phyloP scores from a whole-genome alignment of 1,139 yeast species.

The Yamadazyma spencermartinsiae region DNA sequence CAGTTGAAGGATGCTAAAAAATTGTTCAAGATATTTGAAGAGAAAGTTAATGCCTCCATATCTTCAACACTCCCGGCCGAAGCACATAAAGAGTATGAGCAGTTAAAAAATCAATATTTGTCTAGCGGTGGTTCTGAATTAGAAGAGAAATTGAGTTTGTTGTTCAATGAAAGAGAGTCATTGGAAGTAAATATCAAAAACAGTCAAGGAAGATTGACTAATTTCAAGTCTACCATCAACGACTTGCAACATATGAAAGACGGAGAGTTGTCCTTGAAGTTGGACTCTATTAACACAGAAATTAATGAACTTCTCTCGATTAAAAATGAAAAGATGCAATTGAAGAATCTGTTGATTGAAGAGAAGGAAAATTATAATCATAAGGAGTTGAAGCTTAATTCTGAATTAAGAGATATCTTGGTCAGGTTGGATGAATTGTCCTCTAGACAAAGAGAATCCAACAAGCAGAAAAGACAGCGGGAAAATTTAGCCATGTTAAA shows the following conservation, averaged over 20 bases:
- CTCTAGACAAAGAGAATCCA: slow-evolving; percentile 75
- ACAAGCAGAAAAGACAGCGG: slow-evolving; percentile 63
- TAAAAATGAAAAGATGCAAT: slow-evolving; percentile 43
- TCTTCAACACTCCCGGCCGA: slow-evolving; percentile 45
- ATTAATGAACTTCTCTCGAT: slow-evolving; percentile 33
- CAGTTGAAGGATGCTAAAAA: slow-evolving; percentile 51
- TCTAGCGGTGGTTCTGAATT: slow-evolving; percentile 58
- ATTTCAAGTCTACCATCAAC: slow-evolving; percentile 40
- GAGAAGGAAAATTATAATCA: slow-evolving; percentile 46
- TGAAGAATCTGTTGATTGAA: slow-evolving; percentile 41
- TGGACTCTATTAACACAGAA: slow-evolving; percentile 34
- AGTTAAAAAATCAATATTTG: slow-evolving; percentile 57
- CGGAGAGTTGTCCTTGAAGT: slow-evolving; percentile 31
- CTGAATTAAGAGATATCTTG: slow-evolving; percentile 64
- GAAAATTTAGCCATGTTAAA: slow-evolving; percentile 72
- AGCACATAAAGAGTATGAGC: slow-evolving; percentile 61
- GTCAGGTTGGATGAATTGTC: slow-evolving; percentile 67
- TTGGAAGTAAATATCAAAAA: slow-evolving; percentile 38
- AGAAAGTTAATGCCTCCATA: slow-evolving; percentile 24
- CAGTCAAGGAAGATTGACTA: slow-evolving; percentile 44
- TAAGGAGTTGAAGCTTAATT: slow-evolving; percentile 57
- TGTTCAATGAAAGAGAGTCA: slow-evolving; percentile 48
- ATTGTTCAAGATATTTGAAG: slow-evolving; percentile 46
- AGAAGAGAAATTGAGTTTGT: slow-evolving; percentile 49
- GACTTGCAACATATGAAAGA: slow-evolving; percentile 32